Evolutionary conservation across 495 filamentous ascomycete genomes (phyloP).

Genomic region (Tuber calosporum): DNA sequence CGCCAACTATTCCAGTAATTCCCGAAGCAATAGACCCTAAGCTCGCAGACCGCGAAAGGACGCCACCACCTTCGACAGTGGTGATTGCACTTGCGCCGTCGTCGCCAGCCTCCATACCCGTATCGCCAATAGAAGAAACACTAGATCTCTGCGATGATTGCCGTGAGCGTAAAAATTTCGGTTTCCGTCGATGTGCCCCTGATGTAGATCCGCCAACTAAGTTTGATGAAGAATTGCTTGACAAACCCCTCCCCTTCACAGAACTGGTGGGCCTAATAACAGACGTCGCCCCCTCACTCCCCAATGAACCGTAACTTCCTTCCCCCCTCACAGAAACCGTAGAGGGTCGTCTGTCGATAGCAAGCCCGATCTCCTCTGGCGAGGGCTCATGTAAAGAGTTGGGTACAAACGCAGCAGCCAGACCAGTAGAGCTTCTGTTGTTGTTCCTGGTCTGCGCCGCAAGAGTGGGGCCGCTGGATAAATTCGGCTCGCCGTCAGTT

Average conservation of each 20-base stretch:
- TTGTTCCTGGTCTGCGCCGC: conserved; percentile 19
- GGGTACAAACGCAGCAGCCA: conserved; percentile 21
- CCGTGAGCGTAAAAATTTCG: conserved; percentile 38
- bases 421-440: conserved; percentile 18
- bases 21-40: conserved; percentile 93
- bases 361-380: conserved; percentile 32
- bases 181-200: conserved; percentile 16
- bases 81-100: conserved; percentile 35
- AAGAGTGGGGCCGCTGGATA: conserved; percentile 29
- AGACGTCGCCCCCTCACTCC: not conserved
- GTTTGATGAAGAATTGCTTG: conserved; percentile 21
- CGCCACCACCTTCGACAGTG: conserved; percentile 26
- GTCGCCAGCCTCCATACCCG: conserved; percentile 32
- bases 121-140: conserved; percentile 30
- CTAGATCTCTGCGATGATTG: conserved; percentile 32
- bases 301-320: conserved; percentile 13
- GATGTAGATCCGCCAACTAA: conserved; percentile 4
- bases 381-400: conserved; percentile 5
- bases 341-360: conserved; percentile 36
- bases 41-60: conserved; percentile 71
- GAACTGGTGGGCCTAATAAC: conserved; percentile 16
- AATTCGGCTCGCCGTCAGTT: conserved; percentile 14
- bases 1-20: conserved; percentile 66
- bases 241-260: conserved; percentile 17
- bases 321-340: conserved; percentile 21